Base-by-base conservation (phyloP, 2,329 filamentous ascomycete species). In the Penicillium frequentans region DNA sequence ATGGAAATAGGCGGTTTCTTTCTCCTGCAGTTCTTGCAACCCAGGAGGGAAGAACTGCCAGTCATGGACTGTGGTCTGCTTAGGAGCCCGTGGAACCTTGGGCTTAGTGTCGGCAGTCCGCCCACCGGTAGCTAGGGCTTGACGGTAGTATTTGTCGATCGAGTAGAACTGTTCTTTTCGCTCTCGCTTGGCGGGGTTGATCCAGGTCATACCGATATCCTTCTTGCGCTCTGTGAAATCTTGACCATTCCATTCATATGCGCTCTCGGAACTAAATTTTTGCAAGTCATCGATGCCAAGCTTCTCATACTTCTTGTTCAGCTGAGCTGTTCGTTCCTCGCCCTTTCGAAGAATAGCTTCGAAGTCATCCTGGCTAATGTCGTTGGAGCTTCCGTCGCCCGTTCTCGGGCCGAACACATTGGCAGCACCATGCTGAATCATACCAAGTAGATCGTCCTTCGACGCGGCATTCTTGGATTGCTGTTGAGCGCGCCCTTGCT, bases 351-450 rank as follows among this genome's bases (percentile, higher is more conserved):
- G 80, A 64, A 99, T 96, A 7, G 84, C 83, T 60, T 99, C 95
- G 56, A 99, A 96, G 64, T 97, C 93, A 63, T 93, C 90, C 52
- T 97, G 92, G 16, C 86, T 84, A n/a, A 93, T 77, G 14, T 89
- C 86, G 21, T 80, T 84, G 14, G 83, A 83, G 5, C 82, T 81
- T 45, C 89, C 72, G 24, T 86, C 88, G 13, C 84, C 84, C 3
- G 84, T 81, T 70, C 91, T 90, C 45, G 82, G 84, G 64, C 89
- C 84, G 78, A 99, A 98, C 0, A 99, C 90, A 64, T 90, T 91
- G 72, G 96, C 91, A n/a, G 96, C 95, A 59, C 95, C 95, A 69
- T 99, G 95, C 73, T 99, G 95, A 69, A 99, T 99, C 95, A 99
- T 99, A 61, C 86, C 95, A 45, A 99, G 81, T 43, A 99, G 84